Evolutionary conservation across 331 rosid genomes (phyloP).

Genomic region (Dryas integrifolia): DNA sequence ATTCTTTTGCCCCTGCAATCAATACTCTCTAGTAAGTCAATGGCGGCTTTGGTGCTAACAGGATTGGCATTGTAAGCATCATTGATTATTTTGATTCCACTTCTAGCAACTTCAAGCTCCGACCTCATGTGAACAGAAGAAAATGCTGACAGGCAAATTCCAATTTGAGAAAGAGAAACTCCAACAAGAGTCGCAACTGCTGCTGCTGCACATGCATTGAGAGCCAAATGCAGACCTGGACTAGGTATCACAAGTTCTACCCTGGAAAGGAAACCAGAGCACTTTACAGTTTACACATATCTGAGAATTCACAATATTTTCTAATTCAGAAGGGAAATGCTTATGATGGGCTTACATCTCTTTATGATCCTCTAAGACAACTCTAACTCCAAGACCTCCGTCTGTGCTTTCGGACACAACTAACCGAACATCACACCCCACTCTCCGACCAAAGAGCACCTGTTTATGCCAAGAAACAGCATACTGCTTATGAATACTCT

Average conservation of each 20-base stretch:
- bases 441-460: constrained; percentile 35
- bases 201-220: constrained; percentile 38
- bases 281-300: not conserved
- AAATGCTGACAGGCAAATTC: constrained; percentile 23
- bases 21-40: constrained; percentile 21
- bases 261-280: constrained; percentile 14
- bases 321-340: not conserved
- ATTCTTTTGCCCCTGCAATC: constrained; percentile 27
- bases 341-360: constrained; percentile 25
- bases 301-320: not conserved
- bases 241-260: constrained; percentile 26
- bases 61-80: constrained; percentile 37
- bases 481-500: not conserved
- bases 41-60: constrained; percentile 28
- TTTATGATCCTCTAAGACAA: constrained; percentile 22
- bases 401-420: constrained; percentile 23
- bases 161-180: constrained; percentile 23
- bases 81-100: constrained; percentile 26
- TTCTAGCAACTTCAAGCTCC: constrained; percentile 23
- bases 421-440: constrained; percentile 30
- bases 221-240: constrained; percentile 34
- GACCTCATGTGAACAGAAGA: constrained; percentile 28
- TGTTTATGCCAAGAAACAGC: constrained; percentile 15
- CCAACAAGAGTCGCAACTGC: constrained; percentile 37
- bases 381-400: constrained; percentile 30